These are phyloP conservation scores for Crucihimalaya himalaica DNA, from an alignment of 345 rosid genomes.

Conservation along the genomic window DNA sequence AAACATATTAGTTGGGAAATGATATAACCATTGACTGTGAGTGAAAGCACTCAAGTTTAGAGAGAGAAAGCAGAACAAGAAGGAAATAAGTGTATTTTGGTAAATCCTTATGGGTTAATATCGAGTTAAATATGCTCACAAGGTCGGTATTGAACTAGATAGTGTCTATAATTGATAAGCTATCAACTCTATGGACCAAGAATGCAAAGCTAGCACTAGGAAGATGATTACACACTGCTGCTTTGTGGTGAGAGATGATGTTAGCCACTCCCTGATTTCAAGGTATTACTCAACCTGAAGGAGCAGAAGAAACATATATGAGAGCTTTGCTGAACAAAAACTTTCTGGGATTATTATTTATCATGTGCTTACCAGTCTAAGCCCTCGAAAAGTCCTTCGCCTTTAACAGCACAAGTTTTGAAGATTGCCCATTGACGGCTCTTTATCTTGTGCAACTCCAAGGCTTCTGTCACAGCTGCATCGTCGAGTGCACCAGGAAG, in stretches of 20 bases:
- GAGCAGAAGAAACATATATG: background rate
- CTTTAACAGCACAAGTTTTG: conserved; percentile 57
- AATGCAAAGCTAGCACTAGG: conserved; percentile 10
- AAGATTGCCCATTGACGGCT: conserved; percentile 58
- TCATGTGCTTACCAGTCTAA: conserved; percentile 50
- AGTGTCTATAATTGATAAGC: background rate
- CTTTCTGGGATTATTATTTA: background rate
- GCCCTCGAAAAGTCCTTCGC: conserved; percentile 61
- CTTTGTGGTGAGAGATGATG: background rate
- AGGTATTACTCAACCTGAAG: conserved; percentile 31
- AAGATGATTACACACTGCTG: conserved; percentile 15
- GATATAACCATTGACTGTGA: background rate
- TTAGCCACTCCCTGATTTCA: conserved; percentile 33
- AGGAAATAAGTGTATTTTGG: background rate
- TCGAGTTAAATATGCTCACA: background rate
- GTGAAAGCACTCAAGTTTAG: background rate
- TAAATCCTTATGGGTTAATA: background rate
- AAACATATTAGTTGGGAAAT: background rate
- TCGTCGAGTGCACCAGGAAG: conserved; percentile 60
- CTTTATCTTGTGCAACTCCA: conserved; percentile 58
- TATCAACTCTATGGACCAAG: conserved; percentile 3
- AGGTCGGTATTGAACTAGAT: background rate
- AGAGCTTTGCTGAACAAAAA: background rate
- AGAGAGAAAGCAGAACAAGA: background rate
- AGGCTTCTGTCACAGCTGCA: conserved; percentile 53